These are phyloP conservation scores for Centrapalus pauciflorus DNA, from an alignment of 129 eudicot species.

Conservation along the genomic window DNA sequence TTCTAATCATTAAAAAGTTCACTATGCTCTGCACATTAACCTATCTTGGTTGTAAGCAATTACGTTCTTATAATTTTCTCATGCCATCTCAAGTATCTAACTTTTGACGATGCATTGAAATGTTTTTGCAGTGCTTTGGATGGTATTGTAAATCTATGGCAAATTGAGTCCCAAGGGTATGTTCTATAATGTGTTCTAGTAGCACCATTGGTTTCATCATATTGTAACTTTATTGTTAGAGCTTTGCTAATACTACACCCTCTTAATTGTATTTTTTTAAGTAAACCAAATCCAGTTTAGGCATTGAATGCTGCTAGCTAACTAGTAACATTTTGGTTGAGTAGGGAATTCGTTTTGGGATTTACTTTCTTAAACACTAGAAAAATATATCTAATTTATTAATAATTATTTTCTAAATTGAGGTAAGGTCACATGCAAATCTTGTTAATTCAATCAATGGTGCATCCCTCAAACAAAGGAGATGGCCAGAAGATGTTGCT, in stretches of 20 bases:
- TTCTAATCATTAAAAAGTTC: background rate
- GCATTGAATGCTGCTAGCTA: too few species aligned
- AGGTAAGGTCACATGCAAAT: slow-evolving; percentile 51
- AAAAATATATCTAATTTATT: background rate
- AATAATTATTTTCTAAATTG: background rate
- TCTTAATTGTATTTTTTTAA: too few species aligned
- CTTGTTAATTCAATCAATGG: slow-evolving; percentile 52
- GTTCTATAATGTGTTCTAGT: slow-evolving; percentile 9
- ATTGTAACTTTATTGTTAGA: too few species aligned
- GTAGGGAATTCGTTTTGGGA: background rate
- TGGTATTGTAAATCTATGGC: slow-evolving; percentile 75
- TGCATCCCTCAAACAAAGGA: slow-evolving; percentile 55
- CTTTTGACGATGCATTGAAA: background rate
- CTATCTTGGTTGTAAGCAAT: background rate
- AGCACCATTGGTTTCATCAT: background rate
- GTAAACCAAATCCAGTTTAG: too few species aligned
- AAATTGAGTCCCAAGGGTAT: slow-evolving; percentile 65
- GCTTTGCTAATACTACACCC: too few species aligned
- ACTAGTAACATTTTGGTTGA: too few species aligned
- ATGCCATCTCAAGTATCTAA: background rate
- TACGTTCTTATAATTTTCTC: background rate
- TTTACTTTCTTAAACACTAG: background rate
- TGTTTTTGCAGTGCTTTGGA: slow-evolving; percentile 67
- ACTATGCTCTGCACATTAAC: background rate
- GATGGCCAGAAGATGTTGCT: slow-evolving; percentile 92